Evolutionary conservation across 2,329 filamentous ascomycete species (phyloP).

Genomic region (Trichoderma sp.): DNA sequence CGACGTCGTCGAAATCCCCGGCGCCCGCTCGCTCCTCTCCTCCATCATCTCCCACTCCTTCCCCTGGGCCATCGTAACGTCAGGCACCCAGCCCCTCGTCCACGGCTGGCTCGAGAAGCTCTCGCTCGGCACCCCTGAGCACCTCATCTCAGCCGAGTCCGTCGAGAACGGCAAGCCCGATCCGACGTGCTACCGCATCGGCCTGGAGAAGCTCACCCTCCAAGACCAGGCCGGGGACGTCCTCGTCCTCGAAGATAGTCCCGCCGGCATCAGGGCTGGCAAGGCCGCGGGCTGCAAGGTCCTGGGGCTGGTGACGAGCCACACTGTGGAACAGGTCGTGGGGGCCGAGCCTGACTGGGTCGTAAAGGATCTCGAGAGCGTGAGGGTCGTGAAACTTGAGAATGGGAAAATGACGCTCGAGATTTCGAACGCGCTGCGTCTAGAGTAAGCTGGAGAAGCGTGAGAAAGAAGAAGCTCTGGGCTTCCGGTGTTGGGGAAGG

Average conservation of each 20-base stretch:
- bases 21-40: conserved; percentile 70
- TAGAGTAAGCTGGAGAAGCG: conserved; percentile 20
- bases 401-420: conserved; percentile 66
- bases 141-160: conserved; percentile 74
- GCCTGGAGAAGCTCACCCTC: conserved; percentile 61
- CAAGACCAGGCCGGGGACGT: conserved; percentile 52
- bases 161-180: conserved; percentile 76
- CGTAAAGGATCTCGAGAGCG: conserved; percentile 74
- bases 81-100: conserved; percentile 68
- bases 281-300: conserved; percentile 86
- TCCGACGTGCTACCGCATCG: conserved; percentile 71
- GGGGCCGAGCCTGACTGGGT: conserved; percentile 86
- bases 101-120: conserved; percentile 72
- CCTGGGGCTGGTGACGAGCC: conserved; percentile 81
- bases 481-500: neutral
- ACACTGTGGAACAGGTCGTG: conserved; percentile 69
- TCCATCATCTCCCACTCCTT: conserved; percentile 61
- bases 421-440: conserved; percentile 61
- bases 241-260: conserved; percentile 86
- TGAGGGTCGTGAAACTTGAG: conserved; percentile 61
- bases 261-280: conserved; percentile 79
- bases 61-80: conserved; percentile 87
- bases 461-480: neutral
- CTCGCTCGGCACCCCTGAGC: conserved; percentile 63
- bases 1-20: conserved; percentile 83